A percentile compares a stretch with the other conserved stretches of the same genome.
Conservation (phyloP, 208 protist genomes). For the Trypanosoma avium region DNA sequence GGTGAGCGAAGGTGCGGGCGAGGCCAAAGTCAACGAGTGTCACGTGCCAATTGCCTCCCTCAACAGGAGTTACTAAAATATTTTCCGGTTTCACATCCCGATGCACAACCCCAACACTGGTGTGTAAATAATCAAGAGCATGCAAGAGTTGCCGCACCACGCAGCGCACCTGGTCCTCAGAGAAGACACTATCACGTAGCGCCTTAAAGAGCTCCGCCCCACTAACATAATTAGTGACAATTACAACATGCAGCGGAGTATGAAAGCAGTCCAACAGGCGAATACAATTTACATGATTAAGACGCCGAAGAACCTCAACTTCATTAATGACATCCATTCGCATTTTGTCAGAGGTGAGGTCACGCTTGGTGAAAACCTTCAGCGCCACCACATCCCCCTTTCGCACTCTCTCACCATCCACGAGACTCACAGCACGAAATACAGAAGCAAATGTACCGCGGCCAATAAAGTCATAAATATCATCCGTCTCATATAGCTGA, state of each 20-base stretch:
- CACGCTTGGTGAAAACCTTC: conserved; percentile 79
- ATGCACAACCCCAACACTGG: conserved; percentile 69
- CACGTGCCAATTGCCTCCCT: conserved; percentile 39
- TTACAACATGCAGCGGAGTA: conserved; percentile 67
- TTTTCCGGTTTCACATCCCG: conserved; percentile 91
- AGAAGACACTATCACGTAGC: conserved; percentile 52
- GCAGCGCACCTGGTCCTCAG: conserved; percentile 51
- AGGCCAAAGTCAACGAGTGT: conserved; percentile 88
- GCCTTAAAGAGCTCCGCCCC: conserved; percentile 80
- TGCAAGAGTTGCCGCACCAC: conserved; percentile 77
- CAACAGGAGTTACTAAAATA: conserved; percentile 54
- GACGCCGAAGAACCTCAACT: conserved; percentile 61
- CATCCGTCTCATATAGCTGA: conserved; percentile 65
- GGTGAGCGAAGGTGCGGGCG: conserved; percentile 39
- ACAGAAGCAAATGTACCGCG: conserved; percentile 83
- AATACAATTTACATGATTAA: conserved; percentile 70
- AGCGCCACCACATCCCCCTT: conserved; percentile 66
- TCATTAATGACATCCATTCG: conserved; percentile 78
- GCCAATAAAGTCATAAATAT: conserved; percentile 84
- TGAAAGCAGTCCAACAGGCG: conserved; percentile 77
- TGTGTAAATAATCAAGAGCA: conserved; percentile 82
- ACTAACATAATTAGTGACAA: conserved; percentile 85
- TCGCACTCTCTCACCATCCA: conserved; percentile 31
- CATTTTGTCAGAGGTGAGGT: conserved; percentile 67
- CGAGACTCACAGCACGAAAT: conserved; percentile 62